A percentile compares a stretch with the other conserved stretches of the same genome.
These are phyloP conservation scores for Gentiana macrophylla DNA, from an alignment of 257 asterid genomes.

Conservation along the genomic window DNA sequence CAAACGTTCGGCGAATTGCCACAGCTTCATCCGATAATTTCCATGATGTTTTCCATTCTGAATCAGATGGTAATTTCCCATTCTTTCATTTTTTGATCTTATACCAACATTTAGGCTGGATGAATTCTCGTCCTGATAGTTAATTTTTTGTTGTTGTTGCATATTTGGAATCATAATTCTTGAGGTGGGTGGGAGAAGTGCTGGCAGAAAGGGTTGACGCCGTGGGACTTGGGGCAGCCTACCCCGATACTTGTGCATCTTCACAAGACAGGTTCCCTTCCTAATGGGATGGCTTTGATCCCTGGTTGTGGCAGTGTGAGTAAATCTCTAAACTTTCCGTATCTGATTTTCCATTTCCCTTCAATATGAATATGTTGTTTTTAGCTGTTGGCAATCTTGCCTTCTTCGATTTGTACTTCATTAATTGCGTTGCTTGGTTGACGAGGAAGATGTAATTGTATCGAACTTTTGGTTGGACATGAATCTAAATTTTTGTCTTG, in stretches of 20 bases:
- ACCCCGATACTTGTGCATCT: conserved; percentile 73
- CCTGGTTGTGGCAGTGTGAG: conserved; percentile 94
- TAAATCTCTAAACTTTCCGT: neutral
- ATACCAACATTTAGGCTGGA: too few relatives aligned
- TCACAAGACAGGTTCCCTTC: conserved; percentile 45
- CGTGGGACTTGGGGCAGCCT: conserved; percentile 87
- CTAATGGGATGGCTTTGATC: conserved; percentile 66
- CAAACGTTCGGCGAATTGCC: neutral
- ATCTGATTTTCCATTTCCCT: neutral
- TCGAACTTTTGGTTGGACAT: too few relatives aligned
- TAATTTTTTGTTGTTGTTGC: neutral
- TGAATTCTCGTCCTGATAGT: neutral
- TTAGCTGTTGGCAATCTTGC: too few relatives aligned
- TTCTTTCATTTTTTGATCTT: neutral
- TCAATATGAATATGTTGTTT: neutral
- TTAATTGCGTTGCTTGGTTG: too few relatives aligned
- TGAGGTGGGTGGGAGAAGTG: conserved; percentile 70
- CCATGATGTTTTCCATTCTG: conserved; percentile 37
- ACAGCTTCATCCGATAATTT: conserved; percentile 21
- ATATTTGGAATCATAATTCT: neutral
- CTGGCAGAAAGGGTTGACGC: conserved; percentile 70
- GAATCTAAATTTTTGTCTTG: too few relatives aligned
- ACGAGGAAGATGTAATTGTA: too few relatives aligned
- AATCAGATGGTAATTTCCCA: conserved; percentile 27
- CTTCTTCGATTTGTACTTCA: too few relatives aligned